Evolutionary conservation across 805 yeast genomes (phyloP).

Genomic region (Cyberlindnera bimundalis): DNA sequence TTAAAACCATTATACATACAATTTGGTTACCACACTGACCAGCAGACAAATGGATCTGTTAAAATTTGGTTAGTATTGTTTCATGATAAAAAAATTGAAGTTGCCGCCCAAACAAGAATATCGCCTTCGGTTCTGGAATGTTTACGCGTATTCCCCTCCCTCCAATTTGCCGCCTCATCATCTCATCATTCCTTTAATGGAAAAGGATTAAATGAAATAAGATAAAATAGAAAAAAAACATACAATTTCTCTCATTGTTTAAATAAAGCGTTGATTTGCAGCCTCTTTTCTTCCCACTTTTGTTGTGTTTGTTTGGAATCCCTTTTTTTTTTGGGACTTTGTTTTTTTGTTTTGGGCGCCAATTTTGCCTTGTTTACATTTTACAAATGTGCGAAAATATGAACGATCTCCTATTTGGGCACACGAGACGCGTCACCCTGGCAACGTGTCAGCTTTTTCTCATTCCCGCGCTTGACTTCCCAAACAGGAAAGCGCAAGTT

Average conservation of each 20-base stretch:
- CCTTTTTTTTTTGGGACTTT: constrained; percentile 6
- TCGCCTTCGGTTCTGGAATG: no score
- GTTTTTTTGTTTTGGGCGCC: constrained; percentile 13
- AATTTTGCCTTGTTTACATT: constrained; percentile 17
- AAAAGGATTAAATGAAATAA: no score
- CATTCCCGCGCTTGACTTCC: constrained; percentile 3
- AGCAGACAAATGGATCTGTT: constrained; percentile 86
- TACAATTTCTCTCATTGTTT: constrained; percentile 26
- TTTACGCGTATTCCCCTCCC: constrained; percentile 10
- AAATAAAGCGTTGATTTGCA: no score
- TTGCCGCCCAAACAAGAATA: no score
- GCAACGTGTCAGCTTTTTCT: constrained; percentile 8
- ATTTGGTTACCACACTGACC: constrained; percentile 99
- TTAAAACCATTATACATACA: constrained; percentile 41
- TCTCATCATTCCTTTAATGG: no score
- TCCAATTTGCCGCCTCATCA: no score
- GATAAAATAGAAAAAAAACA: constrained; percentile 7
- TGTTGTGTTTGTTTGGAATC: constrained; percentile 7
- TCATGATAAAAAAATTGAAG: no score
- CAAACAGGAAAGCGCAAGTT: not conserved
- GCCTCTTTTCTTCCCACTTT: not conserved
- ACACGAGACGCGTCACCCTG: constrained; percentile 7
- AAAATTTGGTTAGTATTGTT: no score
- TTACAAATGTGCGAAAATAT: not conserved
- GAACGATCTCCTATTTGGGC: constrained; percentile 5